Conservation (phyloP, 208 protist genomes). For the Acanthamoeba sp. region DNA sequence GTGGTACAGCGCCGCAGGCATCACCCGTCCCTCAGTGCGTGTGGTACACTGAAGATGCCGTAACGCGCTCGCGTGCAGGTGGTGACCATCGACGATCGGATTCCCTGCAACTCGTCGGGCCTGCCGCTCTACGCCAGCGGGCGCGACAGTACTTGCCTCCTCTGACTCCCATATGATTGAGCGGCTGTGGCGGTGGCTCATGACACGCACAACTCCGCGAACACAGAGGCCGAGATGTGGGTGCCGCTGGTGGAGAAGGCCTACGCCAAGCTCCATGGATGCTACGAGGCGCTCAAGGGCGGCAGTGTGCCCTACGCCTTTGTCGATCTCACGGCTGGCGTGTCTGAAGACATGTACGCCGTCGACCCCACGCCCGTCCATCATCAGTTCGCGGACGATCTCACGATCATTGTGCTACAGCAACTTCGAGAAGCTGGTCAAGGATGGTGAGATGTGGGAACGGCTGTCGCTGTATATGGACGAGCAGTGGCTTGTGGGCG, state of each 20-base stretch:
- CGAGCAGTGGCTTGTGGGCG: neutral
- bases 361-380: neutral
- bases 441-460: neutral
- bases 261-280: conserved; percentile 81
- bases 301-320: conserved; percentile 53
- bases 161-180: neutral
- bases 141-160: neutral
- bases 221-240: conserved; percentile 74
- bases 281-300: conserved; percentile 69
- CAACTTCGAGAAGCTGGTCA: neutral
- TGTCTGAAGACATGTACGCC: conserved; percentile 56
- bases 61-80: neutral
- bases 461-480: neutral
- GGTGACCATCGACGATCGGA: conserved; percentile 72
- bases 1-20: neutral
- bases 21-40: neutral
- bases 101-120: neutral
- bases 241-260: conserved; percentile 82
- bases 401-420: neutral
- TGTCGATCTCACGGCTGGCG: conserved; percentile 75
- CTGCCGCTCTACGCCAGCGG: conserved; percentile 33
- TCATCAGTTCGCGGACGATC: neutral
- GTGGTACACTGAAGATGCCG: neutral
- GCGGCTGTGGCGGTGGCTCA: neutral
- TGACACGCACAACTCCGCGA: neutral